Evolutionary conservation across 306 rosid genomes (phyloP).

Genomic region (Sindora glabra): DNA sequence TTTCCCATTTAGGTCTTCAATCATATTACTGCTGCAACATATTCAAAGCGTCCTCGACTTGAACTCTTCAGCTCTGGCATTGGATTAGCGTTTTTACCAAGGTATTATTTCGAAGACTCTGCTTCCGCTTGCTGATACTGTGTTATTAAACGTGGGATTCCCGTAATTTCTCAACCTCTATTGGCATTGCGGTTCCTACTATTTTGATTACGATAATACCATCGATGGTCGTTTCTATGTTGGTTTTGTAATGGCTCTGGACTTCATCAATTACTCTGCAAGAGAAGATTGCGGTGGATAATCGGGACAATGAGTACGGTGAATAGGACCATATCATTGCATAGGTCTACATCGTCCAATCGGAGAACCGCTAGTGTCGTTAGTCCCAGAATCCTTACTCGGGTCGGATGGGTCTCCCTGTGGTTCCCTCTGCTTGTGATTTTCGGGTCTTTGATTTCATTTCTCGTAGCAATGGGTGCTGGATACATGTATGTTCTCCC

Average conservation of each 20-base stretch:
- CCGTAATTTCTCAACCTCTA: background rate
- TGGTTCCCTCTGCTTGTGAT: constrained; percentile 46
- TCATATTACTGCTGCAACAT: background rate
- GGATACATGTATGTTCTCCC: constrained; percentile 59
- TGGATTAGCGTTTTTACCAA: background rate
- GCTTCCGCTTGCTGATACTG: background rate
- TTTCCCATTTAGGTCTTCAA: constrained; percentile 19
- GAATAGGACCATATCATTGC: constrained; percentile 35
- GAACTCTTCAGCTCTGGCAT: background rate
- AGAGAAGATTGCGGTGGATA: constrained; percentile 10
- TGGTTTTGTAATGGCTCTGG: constrained; percentile 21
- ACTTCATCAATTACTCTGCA: background rate
- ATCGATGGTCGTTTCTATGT: constrained; percentile 11
- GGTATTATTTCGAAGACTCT: no score
- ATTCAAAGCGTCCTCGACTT: background rate
- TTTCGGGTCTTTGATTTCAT: constrained; percentile 43
- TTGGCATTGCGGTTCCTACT: background rate
- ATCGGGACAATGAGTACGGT: constrained; percentile 39
- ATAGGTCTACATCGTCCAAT: constrained; percentile 27
- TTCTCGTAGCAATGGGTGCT: constrained; percentile 46
- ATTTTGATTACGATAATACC: background rate
- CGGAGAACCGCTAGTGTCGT: constrained; percentile 28
- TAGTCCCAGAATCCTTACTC: constrained; percentile 35
- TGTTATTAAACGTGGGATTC: background rate
- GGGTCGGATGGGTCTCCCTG: constrained; percentile 42